A percentile compares a stretch with the other conserved stretches of the same genome.
Conservation (phyloP, 2,329 filamentous ascomycete species). For the Sporothrix luriei region DNA sequence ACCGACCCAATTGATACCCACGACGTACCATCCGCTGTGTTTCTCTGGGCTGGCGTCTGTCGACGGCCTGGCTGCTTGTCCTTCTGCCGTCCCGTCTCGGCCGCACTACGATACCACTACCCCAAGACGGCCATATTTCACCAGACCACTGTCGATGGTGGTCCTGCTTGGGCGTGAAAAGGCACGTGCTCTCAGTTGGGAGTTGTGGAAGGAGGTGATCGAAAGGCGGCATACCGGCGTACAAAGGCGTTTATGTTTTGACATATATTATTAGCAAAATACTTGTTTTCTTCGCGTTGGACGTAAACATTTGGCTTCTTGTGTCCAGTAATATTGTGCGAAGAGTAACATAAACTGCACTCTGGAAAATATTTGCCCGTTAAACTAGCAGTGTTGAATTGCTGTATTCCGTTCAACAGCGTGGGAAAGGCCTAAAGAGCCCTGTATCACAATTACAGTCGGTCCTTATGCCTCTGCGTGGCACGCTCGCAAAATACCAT, state of each 20-base stretch:
- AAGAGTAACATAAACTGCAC: not conserved
- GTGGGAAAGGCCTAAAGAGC: not conserved
- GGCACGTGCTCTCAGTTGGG: not conserved
- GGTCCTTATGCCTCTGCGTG: not conserved
- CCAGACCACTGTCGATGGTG: no score
- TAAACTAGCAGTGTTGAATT: not conserved
- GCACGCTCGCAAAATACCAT: not conserved
- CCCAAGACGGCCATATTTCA: no score
- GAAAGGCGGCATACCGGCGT: constrained; percentile 15
- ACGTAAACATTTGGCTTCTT: not conserved
- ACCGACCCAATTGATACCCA: not conserved
- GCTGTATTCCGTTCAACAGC: not conserved
- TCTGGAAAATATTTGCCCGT: no score
- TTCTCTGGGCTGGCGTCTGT: not conserved
- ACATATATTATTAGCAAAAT: constrained; percentile 5
- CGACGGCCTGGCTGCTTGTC: no score
- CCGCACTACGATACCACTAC: no score
- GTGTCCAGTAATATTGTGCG: not conserved
- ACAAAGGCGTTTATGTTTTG: constrained; percentile 20
- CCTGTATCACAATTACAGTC: not conserved
- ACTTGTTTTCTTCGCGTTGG: not conserved
- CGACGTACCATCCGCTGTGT: not conserved
- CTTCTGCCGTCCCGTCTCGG: no score
- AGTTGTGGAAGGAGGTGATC: constrained; percentile 16
- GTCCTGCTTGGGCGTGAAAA: not conserved